phyloP scores from a whole-genome alignment of 495 filamentous ascomycete genomes.

The Symbiotaphrina buchneri region DNA sequence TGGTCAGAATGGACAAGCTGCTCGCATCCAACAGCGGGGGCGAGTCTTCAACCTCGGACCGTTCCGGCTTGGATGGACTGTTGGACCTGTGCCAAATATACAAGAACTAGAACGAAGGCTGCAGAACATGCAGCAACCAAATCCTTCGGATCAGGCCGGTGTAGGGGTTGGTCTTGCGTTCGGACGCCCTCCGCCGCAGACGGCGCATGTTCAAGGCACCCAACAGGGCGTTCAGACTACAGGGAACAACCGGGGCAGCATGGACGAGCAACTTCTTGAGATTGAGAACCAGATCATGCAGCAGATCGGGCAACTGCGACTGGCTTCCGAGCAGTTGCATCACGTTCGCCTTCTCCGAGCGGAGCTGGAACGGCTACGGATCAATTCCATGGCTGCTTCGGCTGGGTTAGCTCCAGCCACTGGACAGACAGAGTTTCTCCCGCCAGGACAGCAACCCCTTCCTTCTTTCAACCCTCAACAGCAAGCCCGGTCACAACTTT shows the following conservation, averaged over 20 bases:
- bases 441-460: background rate
- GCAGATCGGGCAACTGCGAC: constrained; percentile 30
- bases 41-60: constrained; percentile 31
- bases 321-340: constrained; percentile 30
- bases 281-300: constrained; percentile 43
- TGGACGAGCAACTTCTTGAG: constrained; percentile 29
- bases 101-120: constrained; percentile 27
- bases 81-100: constrained; percentile 26
- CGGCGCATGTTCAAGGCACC: background rate
- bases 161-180: constrained; percentile 4
- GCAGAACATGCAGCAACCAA: constrained; percentile 11
- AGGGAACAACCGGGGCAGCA: constrained; percentile 10
- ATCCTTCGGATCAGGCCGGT: background rate
- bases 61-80: constrained; percentile 33
- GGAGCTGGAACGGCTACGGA: constrained; percentile 39
- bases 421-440: constrained; percentile 9
- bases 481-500: constrained; percentile 6
- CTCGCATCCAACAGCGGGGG: constrained; percentile 15
- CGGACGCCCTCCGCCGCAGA: constrained; percentile 1
- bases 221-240: no score
- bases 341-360: constrained; percentile 33
- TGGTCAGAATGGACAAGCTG: constrained; percentile 12
- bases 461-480: constrained; percentile 7
- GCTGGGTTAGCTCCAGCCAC: constrained; percentile 10
- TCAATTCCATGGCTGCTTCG: constrained; percentile 1